Evolutionary conservation across 768 basidiomycete species (phyloP).

Genomic region (Tulasnella sp.): DNA sequence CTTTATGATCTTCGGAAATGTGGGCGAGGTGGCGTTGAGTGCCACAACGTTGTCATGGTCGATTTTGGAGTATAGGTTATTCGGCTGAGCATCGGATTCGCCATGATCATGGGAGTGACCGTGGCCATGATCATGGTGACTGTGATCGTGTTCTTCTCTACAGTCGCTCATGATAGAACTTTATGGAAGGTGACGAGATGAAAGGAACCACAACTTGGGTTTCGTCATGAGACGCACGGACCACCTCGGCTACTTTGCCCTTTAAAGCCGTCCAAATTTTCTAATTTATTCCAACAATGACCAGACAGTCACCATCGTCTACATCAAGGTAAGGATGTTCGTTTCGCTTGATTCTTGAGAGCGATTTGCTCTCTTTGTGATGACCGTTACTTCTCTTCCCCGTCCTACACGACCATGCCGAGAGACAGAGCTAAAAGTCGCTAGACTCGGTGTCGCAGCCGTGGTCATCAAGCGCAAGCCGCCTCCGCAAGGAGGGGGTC

Average conservation of each 20-base stretch:
- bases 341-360: background rate
- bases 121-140: constrained; percentile 45
- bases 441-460: constrained; percentile 1
- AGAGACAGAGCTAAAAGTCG: constrained; percentile 44
- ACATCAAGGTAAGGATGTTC: background rate
- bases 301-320: background rate
- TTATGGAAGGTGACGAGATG: constrained; percentile 2
- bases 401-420: constrained; percentile 84
- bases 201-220: background rate
- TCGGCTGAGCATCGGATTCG: constrained; percentile 38
- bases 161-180: constrained; percentile 51
- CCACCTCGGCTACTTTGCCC: background rate
- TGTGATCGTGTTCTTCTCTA: constrained; percentile 40
- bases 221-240: no score
- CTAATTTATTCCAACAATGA: background rate
- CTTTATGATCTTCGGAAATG: constrained; percentile 55
- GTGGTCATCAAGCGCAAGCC: constrained; percentile 56
- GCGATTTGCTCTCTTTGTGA: constrained; percentile 26
- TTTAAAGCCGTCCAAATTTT: background rate
- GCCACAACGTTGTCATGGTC: constrained; percentile 71
- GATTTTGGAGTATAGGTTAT: constrained; percentile 62
- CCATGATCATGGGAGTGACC: constrained; percentile 33
- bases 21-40: constrained; percentile 47
- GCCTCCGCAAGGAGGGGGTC: constrained; percentile 41
- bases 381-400: constrained; percentile 82